Conservation (phyloP, 148 eudicot genomes). For the Rheum nobile region DNA sequence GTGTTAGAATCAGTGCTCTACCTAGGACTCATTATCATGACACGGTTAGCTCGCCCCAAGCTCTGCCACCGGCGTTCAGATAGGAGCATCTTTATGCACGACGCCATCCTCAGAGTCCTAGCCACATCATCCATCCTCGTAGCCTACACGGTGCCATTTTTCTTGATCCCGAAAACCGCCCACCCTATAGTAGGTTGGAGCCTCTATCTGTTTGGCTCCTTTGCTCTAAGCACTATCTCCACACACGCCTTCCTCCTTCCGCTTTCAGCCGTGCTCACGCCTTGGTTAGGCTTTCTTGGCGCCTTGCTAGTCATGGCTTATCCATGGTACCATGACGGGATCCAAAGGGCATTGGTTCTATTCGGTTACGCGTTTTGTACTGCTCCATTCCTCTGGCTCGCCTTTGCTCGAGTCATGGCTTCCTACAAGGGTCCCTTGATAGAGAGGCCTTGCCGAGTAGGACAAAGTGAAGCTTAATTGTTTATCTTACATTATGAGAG, state of each 20-base stretch:
- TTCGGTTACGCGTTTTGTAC: slow-evolving; percentile 59
- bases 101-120: slow-evolving; percentile 40
- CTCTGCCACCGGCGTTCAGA: slow-evolving; percentile 55
- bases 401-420: slow-evolving; percentile 32
- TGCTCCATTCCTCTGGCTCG: slow-evolving; percentile 51
- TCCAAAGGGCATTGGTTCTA: slow-evolving; percentile 48
- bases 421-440: slow-evolving; percentile 52
- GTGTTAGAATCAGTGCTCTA: slow-evolving; percentile 42
- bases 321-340: slow-evolving; percentile 68
- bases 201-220: slow-evolving; percentile 60
- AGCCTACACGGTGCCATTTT: slow-evolving; percentile 59
- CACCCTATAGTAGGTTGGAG: slow-evolving; percentile 92
- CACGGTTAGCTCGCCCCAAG: slow-evolving; percentile 64
- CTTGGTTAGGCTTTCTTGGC: slow-evolving; percentile 60
- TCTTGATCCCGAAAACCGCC: slow-evolving; percentile 60
- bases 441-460: slow-evolving; percentile 71
- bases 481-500: too few relatives aligned
- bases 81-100: slow-evolving; percentile 36
- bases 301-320: slow-evolving; percentile 56
- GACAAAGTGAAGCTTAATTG: slow-evolving; percentile 43
- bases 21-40: slow-evolving; percentile 50
- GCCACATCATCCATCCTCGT: slow-evolving; percentile 50
- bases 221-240: slow-evolving; percentile 45
- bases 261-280: slow-evolving; percentile 42
- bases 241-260: slow-evolving; percentile 60